Conservation (phyloP, 2,329 filamentous ascomycete genomes). For the Fusarium citri region DNA sequence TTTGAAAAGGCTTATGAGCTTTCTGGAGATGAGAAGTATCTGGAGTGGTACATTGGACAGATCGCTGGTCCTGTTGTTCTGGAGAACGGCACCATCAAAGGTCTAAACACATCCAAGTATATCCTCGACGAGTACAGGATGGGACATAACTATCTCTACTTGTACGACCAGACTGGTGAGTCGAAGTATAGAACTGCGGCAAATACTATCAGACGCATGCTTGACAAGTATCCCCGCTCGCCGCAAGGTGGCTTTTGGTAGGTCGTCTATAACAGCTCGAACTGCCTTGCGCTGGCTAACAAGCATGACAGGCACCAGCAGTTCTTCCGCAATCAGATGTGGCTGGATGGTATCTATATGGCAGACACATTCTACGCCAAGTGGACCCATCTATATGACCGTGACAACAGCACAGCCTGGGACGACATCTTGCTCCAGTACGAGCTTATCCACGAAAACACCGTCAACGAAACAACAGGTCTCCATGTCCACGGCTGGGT, state of each 20-base stretch:
- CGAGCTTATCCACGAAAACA: conserved; percentile 57
- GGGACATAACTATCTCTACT: conserved; percentile 62
- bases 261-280: fast-evolving
- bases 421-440: conserved; percentile 58
- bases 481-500: conserved; percentile 66
- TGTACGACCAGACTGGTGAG: conserved; percentile 58
- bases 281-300: fast-evolving
- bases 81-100: conserved; percentile 58
- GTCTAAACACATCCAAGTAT: conserved; percentile 60
- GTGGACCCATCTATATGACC: conserved; percentile 53
- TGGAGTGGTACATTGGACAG: conserved; percentile 56
- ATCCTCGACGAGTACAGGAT: conserved; percentile 63
- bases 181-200: conserved; percentile 61
- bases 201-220: conserved; percentile 56
- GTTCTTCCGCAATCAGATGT: conserved; percentile 64
- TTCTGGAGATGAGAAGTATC: conserved; percentile 56
- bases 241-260: conserved; percentile 63
- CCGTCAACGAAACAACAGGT: conserved; percentile 51
- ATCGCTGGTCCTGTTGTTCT: conserved; percentile 59
- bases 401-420: conserved; percentile 53
- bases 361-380: conserved; percentile 56
- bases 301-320: conserved; percentile 40
- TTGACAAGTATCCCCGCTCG: conserved; percentile 61
- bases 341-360: conserved; percentile 66
- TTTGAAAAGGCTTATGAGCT: conserved; percentile 59